Evolutionary conservation across 2,329 filamentous ascomycete species (phyloP).

Genomic region (Botrytis elliptica): DNA sequence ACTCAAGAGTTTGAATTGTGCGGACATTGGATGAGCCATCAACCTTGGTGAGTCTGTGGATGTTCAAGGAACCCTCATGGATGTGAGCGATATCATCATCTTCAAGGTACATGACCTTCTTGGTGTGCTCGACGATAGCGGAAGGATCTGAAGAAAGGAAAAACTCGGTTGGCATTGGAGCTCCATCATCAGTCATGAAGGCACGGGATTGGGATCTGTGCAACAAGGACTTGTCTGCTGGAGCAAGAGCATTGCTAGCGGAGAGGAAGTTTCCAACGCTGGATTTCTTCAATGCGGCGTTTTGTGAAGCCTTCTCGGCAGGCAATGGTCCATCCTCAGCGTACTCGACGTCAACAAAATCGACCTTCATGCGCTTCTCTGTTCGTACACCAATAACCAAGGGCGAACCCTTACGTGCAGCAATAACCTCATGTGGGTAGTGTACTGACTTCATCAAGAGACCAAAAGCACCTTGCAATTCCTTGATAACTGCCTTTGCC

Average conservation of each 20-base stretch:
- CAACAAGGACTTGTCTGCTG: slow-evolving; percentile 94
- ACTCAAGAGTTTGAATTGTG: slow-evolving; percentile 96
- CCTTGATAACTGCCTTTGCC: slow-evolving; percentile 95
- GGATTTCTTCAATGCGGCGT: slow-evolving; percentile 91
- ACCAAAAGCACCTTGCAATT: slow-evolving; percentile 96
- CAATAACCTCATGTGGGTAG: slow-evolving; percentile 97
- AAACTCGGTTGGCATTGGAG: slow-evolving; percentile 97
- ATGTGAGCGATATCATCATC: slow-evolving; percentile 99
- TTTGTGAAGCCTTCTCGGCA: slow-evolving; percentile 93
- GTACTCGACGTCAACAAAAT: slow-evolving; percentile 99
- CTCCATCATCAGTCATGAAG: slow-evolving; percentile 97
- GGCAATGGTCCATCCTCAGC: slow-evolving; percentile 78
- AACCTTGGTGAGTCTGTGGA: slow-evolving; percentile 95
- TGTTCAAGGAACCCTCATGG: slow-evolving; percentile 97
- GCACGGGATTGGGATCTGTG: slow-evolving; percentile 98
- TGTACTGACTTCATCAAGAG: slow-evolving; percentile 97
- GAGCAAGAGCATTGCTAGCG: slow-evolving; percentile 71
- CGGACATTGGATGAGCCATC: slow-evolving; percentile 96
- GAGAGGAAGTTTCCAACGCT: slow-evolving; percentile 64
- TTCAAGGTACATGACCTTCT: slow-evolving; percentile 99
- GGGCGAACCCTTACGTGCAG: slow-evolving; percentile 96
- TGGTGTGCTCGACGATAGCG: slow-evolving; percentile 98
- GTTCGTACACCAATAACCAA: slow-evolving; percentile 97
- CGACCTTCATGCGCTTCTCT: slow-evolving; percentile 99
- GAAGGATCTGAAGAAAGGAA: slow-evolving; percentile 99